Base-by-base conservation (phyloP, 768 basidiomycete genomes). In the Cystofilobasidium bisporidii region DNA sequence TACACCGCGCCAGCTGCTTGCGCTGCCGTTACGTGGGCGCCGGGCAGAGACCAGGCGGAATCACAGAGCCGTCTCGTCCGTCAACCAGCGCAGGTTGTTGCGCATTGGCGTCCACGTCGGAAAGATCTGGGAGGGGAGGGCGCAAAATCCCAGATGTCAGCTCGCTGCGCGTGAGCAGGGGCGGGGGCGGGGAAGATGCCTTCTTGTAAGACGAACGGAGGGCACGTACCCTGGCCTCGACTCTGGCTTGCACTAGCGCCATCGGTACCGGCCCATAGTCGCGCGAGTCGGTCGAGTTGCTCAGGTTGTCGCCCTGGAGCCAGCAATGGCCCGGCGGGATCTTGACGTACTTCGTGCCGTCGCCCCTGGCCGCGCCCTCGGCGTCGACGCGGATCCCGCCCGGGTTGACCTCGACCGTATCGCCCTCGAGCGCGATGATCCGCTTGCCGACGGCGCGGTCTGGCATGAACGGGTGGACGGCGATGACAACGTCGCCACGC, bases 181-280 rank as follows among this genome's bases (percentile, higher is more conserved):
- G 43, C 8, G 3, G 14, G 20, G 43, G 43, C 17, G 14, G 43
- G 9, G 20, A 43, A 43, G 43, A 12, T 12, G 36, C 6, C 36
- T 5, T 5, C 36, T 36, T 12, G n/a, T n/a, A n/a, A n/a, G n/a
- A n/a, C n/a, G n/a, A n/a, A n/a, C n/a, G n/a, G n/a, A 36, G 36
- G 6, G 6, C 36, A 69, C 71, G 36, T 45, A 74, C 76, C 69
- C 71, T 63, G 2, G 71, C 73, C 36, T 76, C 41, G 12, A 92
- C 75, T 71, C 80, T 85, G 5, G 86, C 87, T 70, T 83, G 80
- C n/a, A 94, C 79, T 12, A 94, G 79, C 5, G 83, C 86, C 71
- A 89, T 83, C 0, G 94, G 85, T 4, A 98, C 86, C 28, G 94
- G 94, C 0, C 94, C 96, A 78, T 96, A 96, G n/a, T 80, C 78